These are phyloP conservation scores for Diaporthe velutina DNA, from an alignment of 2,329 filamentous ascomycete genomes.

Conservation along the genomic window DNA sequence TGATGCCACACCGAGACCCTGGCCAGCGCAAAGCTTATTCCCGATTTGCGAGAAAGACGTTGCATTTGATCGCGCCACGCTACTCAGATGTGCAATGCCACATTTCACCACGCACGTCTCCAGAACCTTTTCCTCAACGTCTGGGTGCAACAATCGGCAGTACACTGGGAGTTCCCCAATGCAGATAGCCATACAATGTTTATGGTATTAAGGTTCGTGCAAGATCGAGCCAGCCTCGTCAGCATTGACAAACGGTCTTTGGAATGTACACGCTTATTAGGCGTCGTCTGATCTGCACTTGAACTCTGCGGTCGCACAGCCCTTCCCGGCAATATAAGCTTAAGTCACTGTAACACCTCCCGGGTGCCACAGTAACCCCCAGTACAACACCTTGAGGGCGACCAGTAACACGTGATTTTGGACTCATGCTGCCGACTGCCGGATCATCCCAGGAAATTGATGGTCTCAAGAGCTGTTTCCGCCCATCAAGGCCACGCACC, in stretches of 20 bases:
- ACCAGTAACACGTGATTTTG: background rate
- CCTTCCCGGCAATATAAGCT: constrained; percentile 26
- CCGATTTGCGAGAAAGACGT: constrained; percentile 1
- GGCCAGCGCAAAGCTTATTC: background rate
- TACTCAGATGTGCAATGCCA: constrained; percentile 7
- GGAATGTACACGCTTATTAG: background rate
- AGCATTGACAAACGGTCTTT: background rate
- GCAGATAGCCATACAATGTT: background rate
- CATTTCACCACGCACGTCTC: background rate
- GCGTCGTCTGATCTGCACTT: constrained; percentile 17
- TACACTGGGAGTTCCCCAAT: background rate
- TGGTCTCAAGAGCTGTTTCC: constrained; percentile 26
- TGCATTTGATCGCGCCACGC: constrained; percentile 19
- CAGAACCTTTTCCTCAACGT: background rate
- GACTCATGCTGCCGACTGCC: constrained; percentile 7
- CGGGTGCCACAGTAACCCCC: background rate
- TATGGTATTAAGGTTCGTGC: background rate
- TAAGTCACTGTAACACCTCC: constrained; percentile 27
- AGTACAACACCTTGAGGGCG: background rate
- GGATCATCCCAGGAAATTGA: background rate
- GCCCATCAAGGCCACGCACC: background rate
- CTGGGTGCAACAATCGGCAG: background rate
- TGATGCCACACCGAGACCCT: constrained; percentile 13
- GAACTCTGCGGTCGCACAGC: constrained; percentile 27
- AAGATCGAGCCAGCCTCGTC: background rate